Base-by-base conservation (phyloP, 768 basidiomycete genomes). In the Agaricus blazei region DNA sequence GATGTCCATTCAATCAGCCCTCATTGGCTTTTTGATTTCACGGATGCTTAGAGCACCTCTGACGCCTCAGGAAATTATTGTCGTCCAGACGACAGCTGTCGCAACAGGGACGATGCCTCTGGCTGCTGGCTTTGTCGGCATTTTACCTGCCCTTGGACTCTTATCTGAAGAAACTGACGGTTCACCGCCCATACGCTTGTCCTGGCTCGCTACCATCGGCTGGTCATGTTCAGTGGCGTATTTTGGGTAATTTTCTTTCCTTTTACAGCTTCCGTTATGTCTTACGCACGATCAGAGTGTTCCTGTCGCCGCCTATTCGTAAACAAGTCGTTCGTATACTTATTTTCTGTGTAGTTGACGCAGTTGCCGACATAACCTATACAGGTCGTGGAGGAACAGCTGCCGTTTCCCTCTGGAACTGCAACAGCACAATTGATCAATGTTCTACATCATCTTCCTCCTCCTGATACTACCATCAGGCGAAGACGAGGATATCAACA, bases 361-460 rank as follows among this genome's bases (percentile, higher is more conserved):
- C 11, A 11, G 34, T 45, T 48, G 31, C 34, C 46, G 40, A 48
- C 19, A 19, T 7, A 23, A 15, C 48, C 60, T 57, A 44, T 23
- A 12, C 59, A 93, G 90, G 93, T 98, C 56, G 84, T 98, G 41
- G 88, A 95, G 66, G 96, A 98, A 69, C 85, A 96, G 68, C 83
- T 98, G 3, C 77, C 89, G 2, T 98, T 98, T 62, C 96, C 96
- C 2, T 93, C 91, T 1, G 96, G 96, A 29, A 96, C 95, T 14
- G 95, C 95, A 1, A 98, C 96, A 1, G 95, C 95, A 4, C 95
- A 97, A 60, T 77, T 98, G 9, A 93, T 98, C 46, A 88, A 93
- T 2, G 90, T 97, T 11, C 77, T 98, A 12, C 93, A 98, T 64
- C 72, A 82, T 56, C 70, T 87, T 36, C 88, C 88, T 1, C 83